These are phyloP conservation scores for Xylariales sp. DNA, from an alignment of 2,329 filamentous ascomycete genomes.

Conservation along the genomic window DNA sequence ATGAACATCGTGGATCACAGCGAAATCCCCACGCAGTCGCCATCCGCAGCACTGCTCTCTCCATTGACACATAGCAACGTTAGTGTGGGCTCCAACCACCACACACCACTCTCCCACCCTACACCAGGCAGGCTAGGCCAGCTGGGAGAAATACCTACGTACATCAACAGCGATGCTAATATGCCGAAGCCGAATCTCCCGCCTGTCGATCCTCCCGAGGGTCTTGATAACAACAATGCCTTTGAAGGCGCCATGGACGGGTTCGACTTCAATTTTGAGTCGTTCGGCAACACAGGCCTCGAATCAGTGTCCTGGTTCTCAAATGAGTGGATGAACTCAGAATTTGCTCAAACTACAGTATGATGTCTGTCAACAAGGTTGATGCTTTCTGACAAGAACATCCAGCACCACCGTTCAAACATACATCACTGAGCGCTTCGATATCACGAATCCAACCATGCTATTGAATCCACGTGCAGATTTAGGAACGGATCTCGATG, in stretches of 20 bases:
- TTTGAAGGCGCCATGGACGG: slow-evolving; percentile 45
- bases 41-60: slow-evolving; percentile 19
- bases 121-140: slow-evolving; percentile 17
- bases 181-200: slow-evolving; percentile 23
- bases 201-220: slow-evolving; percentile 27
- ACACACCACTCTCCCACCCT: slow-evolving; percentile 11
- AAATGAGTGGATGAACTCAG: slow-evolving; percentile 24
- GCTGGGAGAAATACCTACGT: slow-evolving; percentile 14
- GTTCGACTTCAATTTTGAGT: slow-evolving; percentile 39
- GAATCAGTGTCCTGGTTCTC: slow-evolving; percentile 27
- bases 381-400: slow-evolving; percentile 4
- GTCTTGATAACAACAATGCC: slow-evolving; percentile 43
- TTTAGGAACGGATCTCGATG: too few species aligned
- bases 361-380: slow-evolving; percentile 10
- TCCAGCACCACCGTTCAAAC: too few species aligned
- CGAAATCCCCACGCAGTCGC: slow-evolving; percentile 23
- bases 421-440: too few species aligned
- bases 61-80: slow-evolving; percentile 10
- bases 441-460: too few species aligned
- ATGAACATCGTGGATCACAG: slow-evolving; percentile 25
- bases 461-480: too few species aligned
- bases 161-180: slow-evolving; percentile 18
- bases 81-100: slow-evolving; percentile 3
- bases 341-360: slow-evolving; percentile 22
- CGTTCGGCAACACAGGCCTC: slow-evolving; percentile 33